Evolutionary conservation across 2,329 filamentous ascomycete species (phyloP).

Genomic region (Monosporascus sp.): DNA sequence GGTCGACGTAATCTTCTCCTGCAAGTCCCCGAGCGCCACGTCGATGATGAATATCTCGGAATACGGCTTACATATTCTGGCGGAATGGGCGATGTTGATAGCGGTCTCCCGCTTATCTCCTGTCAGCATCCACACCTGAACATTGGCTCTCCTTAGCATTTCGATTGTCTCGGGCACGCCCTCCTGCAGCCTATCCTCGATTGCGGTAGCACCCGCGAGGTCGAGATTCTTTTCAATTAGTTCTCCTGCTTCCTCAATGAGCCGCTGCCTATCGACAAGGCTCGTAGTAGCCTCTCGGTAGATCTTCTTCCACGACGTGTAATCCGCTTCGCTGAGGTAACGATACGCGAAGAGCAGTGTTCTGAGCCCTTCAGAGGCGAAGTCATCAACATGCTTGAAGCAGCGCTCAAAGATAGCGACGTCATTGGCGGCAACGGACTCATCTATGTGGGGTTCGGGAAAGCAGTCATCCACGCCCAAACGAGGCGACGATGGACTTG

Average conservation of each 20-base stretch:
- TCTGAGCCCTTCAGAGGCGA: constrained; percentile 80
- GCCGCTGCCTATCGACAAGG: constrained; percentile 70
- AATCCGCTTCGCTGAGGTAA: constrained; percentile 70
- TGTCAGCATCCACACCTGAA: constrained; percentile 96
- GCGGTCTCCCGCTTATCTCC: constrained; percentile 91
- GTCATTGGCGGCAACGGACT: constrained; percentile 56
- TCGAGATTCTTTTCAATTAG: constrained; percentile 77
- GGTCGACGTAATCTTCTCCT: constrained; percentile 60
- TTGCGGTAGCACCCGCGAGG: constrained; percentile 81
- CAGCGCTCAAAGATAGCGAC: constrained; percentile 71
- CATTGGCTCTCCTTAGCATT: constrained; percentile 79
- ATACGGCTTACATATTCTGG: constrained; percentile 65
- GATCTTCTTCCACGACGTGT: constrained; percentile 67
- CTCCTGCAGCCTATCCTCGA: constrained; percentile 87
- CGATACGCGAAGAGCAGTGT: constrained; percentile 82
- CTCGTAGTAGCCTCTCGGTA: constrained; percentile 81
- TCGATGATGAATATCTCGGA: constrained; percentile 78
- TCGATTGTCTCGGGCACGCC: constrained; percentile 91
- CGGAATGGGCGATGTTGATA: constrained; percentile 88
- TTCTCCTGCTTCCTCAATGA: constrained; percentile 76
- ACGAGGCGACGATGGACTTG: constrained; percentile 30
- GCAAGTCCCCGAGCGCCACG: constrained; percentile 53
- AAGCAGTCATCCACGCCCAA: constrained; percentile 31
- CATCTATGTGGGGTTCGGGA: constrained; percentile 52
- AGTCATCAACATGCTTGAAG: constrained; percentile 84